A percentile compares a stretch with the other conserved stretches of the same genome.
These are phyloP conservation scores for Cicer pinnatifidum DNA, from an alignment of 306 rosid species.

Conservation along the genomic window DNA sequence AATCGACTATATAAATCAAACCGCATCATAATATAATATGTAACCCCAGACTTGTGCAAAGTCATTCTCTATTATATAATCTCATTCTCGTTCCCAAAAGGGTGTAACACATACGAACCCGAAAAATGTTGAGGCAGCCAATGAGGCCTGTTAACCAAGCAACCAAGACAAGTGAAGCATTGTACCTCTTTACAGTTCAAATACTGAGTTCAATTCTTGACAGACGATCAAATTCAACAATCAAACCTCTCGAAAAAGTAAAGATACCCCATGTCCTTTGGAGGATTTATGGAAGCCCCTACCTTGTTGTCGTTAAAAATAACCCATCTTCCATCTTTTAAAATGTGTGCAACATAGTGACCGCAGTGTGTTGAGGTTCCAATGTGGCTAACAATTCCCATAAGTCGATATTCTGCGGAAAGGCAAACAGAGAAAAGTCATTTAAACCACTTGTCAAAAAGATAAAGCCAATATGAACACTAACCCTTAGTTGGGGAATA, in stretches of 20 bases:
- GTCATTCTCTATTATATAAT: slow-evolving; percentile 1
- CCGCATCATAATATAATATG: background rate
- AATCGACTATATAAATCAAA: background rate
- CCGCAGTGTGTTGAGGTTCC: slow-evolving; percentile 96
- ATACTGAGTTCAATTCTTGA: slow-evolving; percentile 21
- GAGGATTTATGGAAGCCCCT: slow-evolving; percentile 88
- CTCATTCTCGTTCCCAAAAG: slow-evolving; percentile 8
- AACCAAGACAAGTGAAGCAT: slow-evolving; percentile 6
- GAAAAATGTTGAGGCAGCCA: slow-evolving; percentile 31
- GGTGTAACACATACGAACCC: slow-evolving; percentile 20
- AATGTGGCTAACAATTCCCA: slow-evolving; percentile 90
- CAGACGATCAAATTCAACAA: slow-evolving; percentile 38
- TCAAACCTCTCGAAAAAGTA: slow-evolving; percentile 85
- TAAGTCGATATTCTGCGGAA: slow-evolving; percentile 73
- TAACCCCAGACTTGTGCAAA: background rate
- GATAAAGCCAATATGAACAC: background rate
- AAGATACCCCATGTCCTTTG: slow-evolving; percentile 96
- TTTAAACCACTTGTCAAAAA: slow-evolving; percentile 1
- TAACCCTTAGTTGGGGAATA: background rate
- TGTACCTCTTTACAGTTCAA: slow-evolving; percentile 16
- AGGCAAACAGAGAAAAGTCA: background rate
- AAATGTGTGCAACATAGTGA: slow-evolving; percentile 92
- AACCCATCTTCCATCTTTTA: slow-evolving; percentile 92
- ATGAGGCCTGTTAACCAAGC: slow-evolving; percentile 22
- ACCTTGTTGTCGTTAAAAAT: slow-evolving; percentile 91